Evolutionary conservation across 768 basidiomycete species (phyloP).

Genomic region (Kwoniella bestiolae): DNA sequence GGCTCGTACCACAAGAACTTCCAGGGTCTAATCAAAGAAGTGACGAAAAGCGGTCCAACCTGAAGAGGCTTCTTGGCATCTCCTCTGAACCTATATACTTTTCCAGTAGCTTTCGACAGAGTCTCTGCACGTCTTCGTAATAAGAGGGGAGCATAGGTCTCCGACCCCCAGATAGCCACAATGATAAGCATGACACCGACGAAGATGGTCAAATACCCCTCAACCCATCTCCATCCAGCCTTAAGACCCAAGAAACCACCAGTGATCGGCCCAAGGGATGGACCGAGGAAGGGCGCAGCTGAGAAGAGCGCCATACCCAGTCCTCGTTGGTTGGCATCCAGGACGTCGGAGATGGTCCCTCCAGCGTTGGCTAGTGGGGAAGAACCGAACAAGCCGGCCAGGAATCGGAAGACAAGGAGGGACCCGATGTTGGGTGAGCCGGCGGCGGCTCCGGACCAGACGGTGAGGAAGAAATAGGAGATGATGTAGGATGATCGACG

Average conservation of each 20-base stretch:
- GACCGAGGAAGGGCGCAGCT: conserved; percentile 54
- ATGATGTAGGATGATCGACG: conserved; percentile 58
- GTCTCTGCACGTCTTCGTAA: conserved; percentile 49
- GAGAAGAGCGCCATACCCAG: conserved; percentile 55
- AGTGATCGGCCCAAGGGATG: conserved; percentile 58
- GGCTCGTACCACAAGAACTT: conserved; percentile 57
- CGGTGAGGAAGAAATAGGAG: conserved; percentile 55
- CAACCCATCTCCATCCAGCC: conserved; percentile 58
- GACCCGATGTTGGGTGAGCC: conserved; percentile 56
- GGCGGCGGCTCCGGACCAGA: conserved; percentile 56
- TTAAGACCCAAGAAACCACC: conserved; percentile 57
- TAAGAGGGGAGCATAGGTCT: conserved; percentile 57
- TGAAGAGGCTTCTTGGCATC: conserved; percentile 47
- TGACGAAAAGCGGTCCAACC: conserved; percentile 45
- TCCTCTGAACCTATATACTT: conserved; percentile 53
- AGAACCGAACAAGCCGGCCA: conserved; percentile 57
- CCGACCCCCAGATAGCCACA: conserved; percentile 44
- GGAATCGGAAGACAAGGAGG: conserved; percentile 58
- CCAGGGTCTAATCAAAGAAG: conserved; percentile 55
- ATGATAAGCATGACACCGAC: conserved; percentile 44
- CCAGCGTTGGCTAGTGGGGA: conserved; percentile 59
- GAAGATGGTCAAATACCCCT: conserved; percentile 59
- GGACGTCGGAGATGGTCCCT: conserved; percentile 53
- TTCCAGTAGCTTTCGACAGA: conserved; percentile 52
- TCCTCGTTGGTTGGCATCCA: conserved; percentile 54